Conservation (phyloP, 495 filamentous ascomycete species). For the Choiromyces venosus region DNA sequence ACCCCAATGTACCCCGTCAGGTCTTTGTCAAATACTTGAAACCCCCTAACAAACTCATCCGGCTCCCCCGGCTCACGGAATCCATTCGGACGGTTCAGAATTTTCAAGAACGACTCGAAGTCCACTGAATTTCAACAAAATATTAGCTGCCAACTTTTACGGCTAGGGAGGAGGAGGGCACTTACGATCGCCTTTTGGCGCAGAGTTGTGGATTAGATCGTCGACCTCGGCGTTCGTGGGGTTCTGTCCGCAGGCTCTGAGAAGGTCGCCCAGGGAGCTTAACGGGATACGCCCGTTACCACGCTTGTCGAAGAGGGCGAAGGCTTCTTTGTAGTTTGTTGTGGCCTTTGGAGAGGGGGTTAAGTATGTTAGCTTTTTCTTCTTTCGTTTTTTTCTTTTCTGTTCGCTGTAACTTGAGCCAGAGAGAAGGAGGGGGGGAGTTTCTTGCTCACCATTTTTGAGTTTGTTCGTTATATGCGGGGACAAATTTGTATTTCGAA, state of each 20-base stretch:
- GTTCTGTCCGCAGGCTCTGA: constrained; percentile 96
- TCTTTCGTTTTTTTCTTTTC: background rate
- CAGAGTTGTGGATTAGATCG: constrained; percentile 70
- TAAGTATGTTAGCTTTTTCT: background rate
- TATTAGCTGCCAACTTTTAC: constrained; percentile 3
- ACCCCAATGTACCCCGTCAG: constrained; percentile 96
- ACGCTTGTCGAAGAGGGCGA: constrained; percentile 98
- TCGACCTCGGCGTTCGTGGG: constrained; percentile 86
- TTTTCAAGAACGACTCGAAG: constrained; percentile 90
- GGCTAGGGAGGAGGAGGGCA: constrained; percentile 21
- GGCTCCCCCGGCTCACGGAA: constrained; percentile 97
- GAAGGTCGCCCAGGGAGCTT: constrained; percentile 82
- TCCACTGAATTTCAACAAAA: constrained; percentile 59
- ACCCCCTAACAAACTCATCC: constrained; percentile 94
- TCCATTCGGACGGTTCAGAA: constrained; percentile 93
- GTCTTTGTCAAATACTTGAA: constrained; percentile 99
- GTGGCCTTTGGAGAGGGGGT: constrained; percentile 64
- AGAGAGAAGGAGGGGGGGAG: background rate
- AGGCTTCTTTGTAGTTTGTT: constrained; percentile 99
- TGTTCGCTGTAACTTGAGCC: background rate
- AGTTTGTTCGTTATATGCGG: background rate
- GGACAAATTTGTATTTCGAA: background rate
- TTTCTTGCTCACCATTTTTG: background rate
- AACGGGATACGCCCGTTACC: constrained; percentile 82
- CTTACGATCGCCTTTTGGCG: constrained; percentile 81